These are phyloP conservation scores for Quercus tomentella DNA, from an alignment of 331 rosid genomes.

Conservation along the genomic window DNA sequence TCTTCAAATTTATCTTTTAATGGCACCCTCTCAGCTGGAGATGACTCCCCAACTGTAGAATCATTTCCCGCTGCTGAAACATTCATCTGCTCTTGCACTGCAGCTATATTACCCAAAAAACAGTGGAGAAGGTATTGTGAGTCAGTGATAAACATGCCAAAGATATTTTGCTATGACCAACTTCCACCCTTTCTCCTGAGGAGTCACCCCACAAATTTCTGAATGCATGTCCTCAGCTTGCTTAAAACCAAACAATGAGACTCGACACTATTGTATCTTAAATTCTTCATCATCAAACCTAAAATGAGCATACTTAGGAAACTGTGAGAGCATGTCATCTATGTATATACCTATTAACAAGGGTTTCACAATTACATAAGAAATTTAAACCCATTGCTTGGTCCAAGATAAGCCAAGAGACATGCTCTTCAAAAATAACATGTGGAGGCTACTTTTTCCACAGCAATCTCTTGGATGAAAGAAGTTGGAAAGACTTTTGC, in stretches of 20 bases:
- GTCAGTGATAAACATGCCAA: constrained; percentile 25
- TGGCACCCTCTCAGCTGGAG: constrained; percentile 43
- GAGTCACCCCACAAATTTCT: background rate
- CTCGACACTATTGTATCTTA: background rate
- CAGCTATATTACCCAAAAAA: constrained; percentile 45
- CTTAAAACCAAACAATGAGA: background rate
- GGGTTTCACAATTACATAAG: background rate
- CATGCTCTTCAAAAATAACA: background rate
- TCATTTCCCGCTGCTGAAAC: constrained; percentile 64
- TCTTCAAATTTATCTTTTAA: constrained; percentile 55
- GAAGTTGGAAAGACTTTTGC: background rate
- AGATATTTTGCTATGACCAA: background rate
- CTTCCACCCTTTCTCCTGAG: background rate
- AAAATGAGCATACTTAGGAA: background rate
- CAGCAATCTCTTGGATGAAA: background rate
- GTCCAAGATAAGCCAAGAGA: background rate
- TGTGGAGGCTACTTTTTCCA: background rate
- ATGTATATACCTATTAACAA: background rate
- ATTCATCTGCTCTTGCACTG: constrained; percentile 51
- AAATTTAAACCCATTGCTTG: background rate
- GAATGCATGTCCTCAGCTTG: background rate
- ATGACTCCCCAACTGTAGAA: constrained; percentile 85
- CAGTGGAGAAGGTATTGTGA: constrained; percentile 5
- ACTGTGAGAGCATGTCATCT: background rate
- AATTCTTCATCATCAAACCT: background rate